Evolutionary conservation across 768 basidiomycete genomes (phyloP).

Genomic region (Kockovaella imperatae): DNA sequence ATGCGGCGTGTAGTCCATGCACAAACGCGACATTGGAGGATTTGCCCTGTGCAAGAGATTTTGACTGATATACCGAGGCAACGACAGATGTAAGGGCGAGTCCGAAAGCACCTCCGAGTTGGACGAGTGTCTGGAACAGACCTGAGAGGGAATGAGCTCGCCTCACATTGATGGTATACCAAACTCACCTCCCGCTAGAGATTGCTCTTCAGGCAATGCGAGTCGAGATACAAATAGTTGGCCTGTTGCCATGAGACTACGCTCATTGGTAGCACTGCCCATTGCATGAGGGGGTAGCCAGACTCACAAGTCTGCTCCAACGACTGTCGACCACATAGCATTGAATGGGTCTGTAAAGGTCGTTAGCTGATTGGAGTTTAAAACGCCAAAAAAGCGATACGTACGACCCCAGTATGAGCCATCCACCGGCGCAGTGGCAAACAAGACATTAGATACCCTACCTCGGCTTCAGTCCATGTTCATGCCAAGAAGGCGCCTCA

Average conservation of each 20-base stretch:
- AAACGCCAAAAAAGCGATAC: too few relatives aligned
- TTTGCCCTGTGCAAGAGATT: constrained; percentile 3
- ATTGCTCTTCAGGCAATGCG: neutral
- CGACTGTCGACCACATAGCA: constrained; percentile 24
- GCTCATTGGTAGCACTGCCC: neutral
- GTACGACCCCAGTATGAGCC: constrained; percentile 33
- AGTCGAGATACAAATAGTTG: constrained; percentile 1
- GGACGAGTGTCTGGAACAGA: constrained; percentile 35
- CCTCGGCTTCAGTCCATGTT: neutral
- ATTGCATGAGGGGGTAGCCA: too few relatives aligned
- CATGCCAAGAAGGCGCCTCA: neutral
- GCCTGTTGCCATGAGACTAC: neutral
- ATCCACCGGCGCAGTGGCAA: constrained; percentile 18
- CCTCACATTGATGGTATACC: neutral
- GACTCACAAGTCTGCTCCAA: constrained; percentile 37
- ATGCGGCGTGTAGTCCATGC: constrained; percentile 27
- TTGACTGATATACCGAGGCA: constrained; percentile 11
- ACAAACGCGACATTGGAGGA: constrained; percentile 4
- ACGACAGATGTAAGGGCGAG: constrained; percentile 35
- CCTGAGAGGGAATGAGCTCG: constrained; percentile 10
- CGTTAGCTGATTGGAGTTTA: too few relatives aligned
- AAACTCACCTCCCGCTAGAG: constrained; percentile 4
- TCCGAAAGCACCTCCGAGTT: constrained; percentile 35
- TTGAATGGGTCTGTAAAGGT: constrained; percentile 23
- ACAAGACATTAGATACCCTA: constrained; percentile 27